phyloP scores from a whole-genome alignment of 768 basidiomycete genomes.

The Auricularia cornea region DNA sequence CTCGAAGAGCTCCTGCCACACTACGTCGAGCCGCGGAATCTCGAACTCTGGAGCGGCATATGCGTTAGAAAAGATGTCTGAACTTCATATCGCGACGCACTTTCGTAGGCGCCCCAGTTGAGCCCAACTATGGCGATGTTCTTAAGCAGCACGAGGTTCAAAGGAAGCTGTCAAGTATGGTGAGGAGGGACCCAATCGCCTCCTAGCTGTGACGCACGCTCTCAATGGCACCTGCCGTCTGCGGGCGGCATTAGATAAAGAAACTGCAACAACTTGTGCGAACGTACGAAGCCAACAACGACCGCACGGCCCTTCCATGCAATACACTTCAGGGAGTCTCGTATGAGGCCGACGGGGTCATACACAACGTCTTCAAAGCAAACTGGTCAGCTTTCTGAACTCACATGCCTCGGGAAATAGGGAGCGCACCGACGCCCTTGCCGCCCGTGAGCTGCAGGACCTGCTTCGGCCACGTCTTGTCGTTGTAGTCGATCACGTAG shows the following conservation, averaged over 20 bases:
- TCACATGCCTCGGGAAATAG: no score
- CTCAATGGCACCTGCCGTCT: slow-evolving; percentile 15
- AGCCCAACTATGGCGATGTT: slow-evolving; percentile 79
- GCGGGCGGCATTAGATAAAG: slow-evolving; percentile 26
- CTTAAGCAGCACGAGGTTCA: slow-evolving; percentile 69
- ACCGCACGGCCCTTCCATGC: slow-evolving; percentile 90
- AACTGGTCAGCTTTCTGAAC: no score
- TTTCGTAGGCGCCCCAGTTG: slow-evolving; percentile 75
- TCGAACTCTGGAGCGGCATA: slow-evolving; percentile 49
- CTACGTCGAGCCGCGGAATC: slow-evolving; percentile 46
- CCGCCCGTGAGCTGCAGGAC: slow-evolving; percentile 77
- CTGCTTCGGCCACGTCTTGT: slow-evolving; percentile 77
- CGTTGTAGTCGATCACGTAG: slow-evolving; percentile 67
- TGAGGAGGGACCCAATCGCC: neutral
- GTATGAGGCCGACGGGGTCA: slow-evolving; percentile 78
- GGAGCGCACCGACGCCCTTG: slow-evolving; percentile 62
- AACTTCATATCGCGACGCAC: slow-evolving; percentile 33
- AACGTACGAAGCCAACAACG: slow-evolving; percentile 77
- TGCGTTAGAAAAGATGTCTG: neutral
- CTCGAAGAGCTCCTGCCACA: slow-evolving; percentile 68
- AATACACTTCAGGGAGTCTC: slow-evolving; percentile 83
- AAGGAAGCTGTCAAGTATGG: slow-evolving; percentile 55
- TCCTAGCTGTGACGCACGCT: slow-evolving; percentile 3
- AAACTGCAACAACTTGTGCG: neutral
- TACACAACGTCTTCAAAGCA: slow-evolving; percentile 73